phyloP scores from a whole-genome alignment of 306 rosid species.

The Malus fusca region DNA sequence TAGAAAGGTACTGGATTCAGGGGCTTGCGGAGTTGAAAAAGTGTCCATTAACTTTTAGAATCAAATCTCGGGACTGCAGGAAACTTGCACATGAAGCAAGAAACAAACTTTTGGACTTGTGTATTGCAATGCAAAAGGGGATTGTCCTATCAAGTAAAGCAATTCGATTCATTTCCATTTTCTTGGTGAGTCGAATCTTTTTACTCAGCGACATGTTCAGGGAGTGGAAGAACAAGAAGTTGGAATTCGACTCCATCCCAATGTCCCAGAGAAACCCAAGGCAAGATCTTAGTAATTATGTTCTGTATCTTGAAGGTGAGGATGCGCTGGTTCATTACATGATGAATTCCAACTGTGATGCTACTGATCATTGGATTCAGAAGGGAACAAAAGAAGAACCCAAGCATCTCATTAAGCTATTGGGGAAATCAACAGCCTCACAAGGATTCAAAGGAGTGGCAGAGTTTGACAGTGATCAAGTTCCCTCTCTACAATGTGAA shows the following conservation, averaged over 20 bases:
- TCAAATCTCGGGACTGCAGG: conserved; percentile 30
- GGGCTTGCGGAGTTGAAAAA: conserved; percentile 38
- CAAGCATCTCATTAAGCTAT: conserved; percentile 32
- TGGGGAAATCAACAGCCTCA: conserved; percentile 36
- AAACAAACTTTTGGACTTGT: conserved; percentile 23
- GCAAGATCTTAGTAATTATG: conserved; percentile 49
- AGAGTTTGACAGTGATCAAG: conserved; percentile 44
- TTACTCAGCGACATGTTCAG: conserved; percentile 17
- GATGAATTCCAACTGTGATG: conserved; percentile 47
- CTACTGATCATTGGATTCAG: conserved; percentile 53
- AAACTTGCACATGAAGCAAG: conserved; percentile 54
- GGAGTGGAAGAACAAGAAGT: conserved; percentile 18
- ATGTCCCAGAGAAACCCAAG: conserved; percentile 13
- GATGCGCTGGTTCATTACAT: conserved; percentile 57
- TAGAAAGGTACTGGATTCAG: conserved; percentile 67
- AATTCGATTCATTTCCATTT: conserved; percentile 44
- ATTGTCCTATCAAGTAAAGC: conserved; percentile 55
- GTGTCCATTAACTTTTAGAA: conserved; percentile 38
- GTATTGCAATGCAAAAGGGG: conserved; percentile 49
- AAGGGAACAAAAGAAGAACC: conserved; percentile 59
- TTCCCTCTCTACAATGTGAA: conserved; percentile 38
- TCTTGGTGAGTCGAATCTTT: conserved; percentile 19
- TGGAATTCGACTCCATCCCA: conserved; percentile 13
- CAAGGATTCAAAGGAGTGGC: conserved; percentile 53
- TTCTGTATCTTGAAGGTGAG: conserved; percentile 84